Base-by-base conservation (phyloP, 2,329 filamentous ascomycete genomes). In the Aspergillaceae sp. region DNA sequence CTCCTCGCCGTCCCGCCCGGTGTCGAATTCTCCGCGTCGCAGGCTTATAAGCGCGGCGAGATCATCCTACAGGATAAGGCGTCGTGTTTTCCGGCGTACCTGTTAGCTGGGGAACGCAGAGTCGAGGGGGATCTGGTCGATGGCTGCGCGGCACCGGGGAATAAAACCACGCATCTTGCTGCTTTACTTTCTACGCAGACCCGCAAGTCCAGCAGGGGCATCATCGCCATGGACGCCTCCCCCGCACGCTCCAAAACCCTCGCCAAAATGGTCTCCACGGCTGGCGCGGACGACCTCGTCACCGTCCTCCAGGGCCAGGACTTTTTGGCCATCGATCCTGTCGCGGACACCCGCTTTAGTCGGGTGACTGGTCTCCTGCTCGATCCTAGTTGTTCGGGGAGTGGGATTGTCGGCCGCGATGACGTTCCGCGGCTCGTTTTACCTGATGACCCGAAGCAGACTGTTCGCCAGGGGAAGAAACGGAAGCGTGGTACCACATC, bases 41-140 rank as follows among this genome's bases (percentile, higher is more conserved):
- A 77, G 9, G 84, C 88, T 0, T 97, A 97, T 65, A 76, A 72
- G 9, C 72, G 77, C 1, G 91, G 91, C 1, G 77, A 82, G 41
- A 79, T 97, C 44, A 95, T 97, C 49, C 72, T 97, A 27, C 92
- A 98, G 64, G 92, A 97, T 61, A 97, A 96, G 66, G 91, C 92
- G 0, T 96, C 90, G 0, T 98, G 92, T 62, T 96, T 98, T 59
- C 92, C 92, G 0, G 92, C 91, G 0, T 92, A 92, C 61, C 73
- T 98, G 2, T 73, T 98, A 0, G 76, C 94, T 43, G 70, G 70
- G 0, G 70, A 79, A 6, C 73, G 78, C 47, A 38, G 44, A 0
- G 64, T 60, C 55, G 38, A 55, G 3, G 87, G 87, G 27, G 82
- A 92, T 58, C 73, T 94, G 6, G 79, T 97, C n/a, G 92, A 98